These are phyloP conservation scores for Tetrastigma voinierianum DNA, from an alignment of 164 flowering plant genomes.

Conservation along the genomic window DNA sequence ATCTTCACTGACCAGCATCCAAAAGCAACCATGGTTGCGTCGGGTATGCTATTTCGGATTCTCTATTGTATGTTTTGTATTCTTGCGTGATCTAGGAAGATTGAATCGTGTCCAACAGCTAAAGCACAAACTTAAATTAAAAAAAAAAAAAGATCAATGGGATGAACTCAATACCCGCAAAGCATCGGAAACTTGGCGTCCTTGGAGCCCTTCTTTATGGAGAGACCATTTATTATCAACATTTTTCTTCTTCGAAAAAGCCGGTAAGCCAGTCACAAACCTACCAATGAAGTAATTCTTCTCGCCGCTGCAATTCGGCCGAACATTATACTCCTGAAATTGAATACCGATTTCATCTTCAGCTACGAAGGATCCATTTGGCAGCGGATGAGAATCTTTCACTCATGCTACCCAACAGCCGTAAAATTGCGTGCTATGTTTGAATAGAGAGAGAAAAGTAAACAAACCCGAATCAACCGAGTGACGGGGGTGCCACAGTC, in stretches of 20 bases:
- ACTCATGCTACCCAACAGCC: too few relatives aligned
- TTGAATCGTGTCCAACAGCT: too few relatives aligned
- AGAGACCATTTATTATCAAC: conserved; percentile 81
- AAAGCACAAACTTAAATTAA: not conserved
- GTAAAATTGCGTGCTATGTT: too few relatives aligned
- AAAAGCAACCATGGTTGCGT: too few relatives aligned
- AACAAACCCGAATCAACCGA: conserved; percentile 71
- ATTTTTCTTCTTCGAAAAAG: conserved; percentile 79
- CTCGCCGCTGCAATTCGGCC: conserved; percentile 62
- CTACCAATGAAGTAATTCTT: conserved; percentile 83
- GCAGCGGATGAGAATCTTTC: not conserved
- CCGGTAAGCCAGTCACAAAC: conserved; percentile 77
- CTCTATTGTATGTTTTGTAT: too few relatives aligned
- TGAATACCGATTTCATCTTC: conserved; percentile 1
- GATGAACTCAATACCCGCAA: conserved; percentile 56
- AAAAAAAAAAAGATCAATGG: not conserved
- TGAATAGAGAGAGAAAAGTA: not conserved
- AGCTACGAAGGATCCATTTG: not conserved
- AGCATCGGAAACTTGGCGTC: conserved; percentile 87
- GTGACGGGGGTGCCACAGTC: conserved; percentile 75
- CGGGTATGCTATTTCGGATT: too few relatives aligned
- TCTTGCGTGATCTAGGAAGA: too few relatives aligned
- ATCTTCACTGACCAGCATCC: too few relatives aligned
- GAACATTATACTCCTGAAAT: conserved; percentile 80
- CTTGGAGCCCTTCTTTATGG: conserved; percentile 83